Evolutionary conservation across 257 asterid genomes (phyloP), one percentile per base, ranked within the genome.

Genomic region (Solanum dulcamara): DNA sequence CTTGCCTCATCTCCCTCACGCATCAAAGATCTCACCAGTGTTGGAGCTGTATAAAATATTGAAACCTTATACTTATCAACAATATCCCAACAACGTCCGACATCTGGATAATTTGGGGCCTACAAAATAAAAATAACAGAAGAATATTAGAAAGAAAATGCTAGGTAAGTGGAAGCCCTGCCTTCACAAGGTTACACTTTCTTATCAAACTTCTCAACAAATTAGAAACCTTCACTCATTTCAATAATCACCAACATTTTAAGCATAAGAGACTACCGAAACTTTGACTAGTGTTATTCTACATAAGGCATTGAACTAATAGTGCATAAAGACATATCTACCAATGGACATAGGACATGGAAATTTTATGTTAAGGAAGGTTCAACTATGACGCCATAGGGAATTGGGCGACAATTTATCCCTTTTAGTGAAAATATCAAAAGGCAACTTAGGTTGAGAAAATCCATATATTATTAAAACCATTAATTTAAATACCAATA

Each of bases 1-100:
- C 99, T 90, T 93, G 92, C 99, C 98, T 96, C 93, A 81, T 93
- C 93, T 88, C 97, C 98, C 89, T 96, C 98, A 22, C 99, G 98
- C 98, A 94, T 94, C 89, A 96, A 91, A 50, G 99, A 94, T 77
- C 99, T 97, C 90, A 96, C 94, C 93, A 96, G 86, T 50, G 99
- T 96, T 66, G 99, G 99, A 83, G 99, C 98, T 40, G 98, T 96
- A 86, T 96, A 96, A 90, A 94, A 96, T 87, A 96, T 92, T 71
- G 99, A 95, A 84, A 96, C 98, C 89, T 94, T 94, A 91, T 90
- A 96, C 91, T 96, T 96, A 92, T 96, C 99, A 67, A 96, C 98
- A 89, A 96, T 96, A 83, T 95, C 97, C 99, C 99, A 96, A 92
- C 97, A 92, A 71, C 99, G 98, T 71, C 99, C 98, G 83, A 93